Conservation (phyloP, 257 asterid species). For the Nicotiana tabacum region DNA sequence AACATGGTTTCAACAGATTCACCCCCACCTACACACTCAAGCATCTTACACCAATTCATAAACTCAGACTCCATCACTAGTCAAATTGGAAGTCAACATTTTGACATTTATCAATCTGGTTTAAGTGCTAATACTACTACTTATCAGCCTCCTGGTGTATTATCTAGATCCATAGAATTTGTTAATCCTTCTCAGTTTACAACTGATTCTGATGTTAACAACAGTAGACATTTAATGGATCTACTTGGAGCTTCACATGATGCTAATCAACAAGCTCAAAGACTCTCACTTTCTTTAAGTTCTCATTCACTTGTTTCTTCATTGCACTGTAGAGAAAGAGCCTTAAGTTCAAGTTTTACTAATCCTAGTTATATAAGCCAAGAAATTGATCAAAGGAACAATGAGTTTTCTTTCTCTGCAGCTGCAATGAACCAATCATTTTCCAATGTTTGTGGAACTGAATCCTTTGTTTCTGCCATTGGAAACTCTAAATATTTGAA, state of each 20-base stretch:
- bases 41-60: slow-evolving; percentile 55
- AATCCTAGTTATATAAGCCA: slow-evolving; percentile 8
- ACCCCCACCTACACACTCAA: slow-evolving; percentile 46
- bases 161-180: slow-evolving; percentile 30
- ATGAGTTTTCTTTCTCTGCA: slow-evolving; percentile 16
- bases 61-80: slow-evolving; percentile 36
- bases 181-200: slow-evolving; percentile 30
- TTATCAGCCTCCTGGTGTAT: slow-evolving; percentile 29
- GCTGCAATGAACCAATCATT: slow-evolving; percentile 27
- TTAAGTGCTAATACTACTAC: slow-evolving; percentile 15
- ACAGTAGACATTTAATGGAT: slow-evolving; percentile 53
- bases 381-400: not conserved
- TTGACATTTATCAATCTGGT: slow-evolving; percentile 33
- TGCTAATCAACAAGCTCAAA: slow-evolving; percentile 35
- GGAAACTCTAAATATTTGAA: slow-evolving; percentile 61
- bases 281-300: slow-evolving; percentile 74
- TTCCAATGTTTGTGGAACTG: slow-evolving; percentile 34
- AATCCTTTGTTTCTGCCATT: slow-evolving; percentile 26
- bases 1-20: slow-evolving; percentile 67
- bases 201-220: slow-evolving; percentile 30
- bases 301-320: slow-evolving; percentile 25
- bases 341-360: slow-evolving; percentile 23
- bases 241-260: slow-evolving; percentile 58
- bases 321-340: slow-evolving; percentile 24
- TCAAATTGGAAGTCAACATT: slow-evolving; percentile 38